A percentile compares a stretch with the other conserved stretches of the same genome.
Evolutionary conservation across 805 yeast species (phyloP).

Genomic region (Candida palmyrensis): DNA sequence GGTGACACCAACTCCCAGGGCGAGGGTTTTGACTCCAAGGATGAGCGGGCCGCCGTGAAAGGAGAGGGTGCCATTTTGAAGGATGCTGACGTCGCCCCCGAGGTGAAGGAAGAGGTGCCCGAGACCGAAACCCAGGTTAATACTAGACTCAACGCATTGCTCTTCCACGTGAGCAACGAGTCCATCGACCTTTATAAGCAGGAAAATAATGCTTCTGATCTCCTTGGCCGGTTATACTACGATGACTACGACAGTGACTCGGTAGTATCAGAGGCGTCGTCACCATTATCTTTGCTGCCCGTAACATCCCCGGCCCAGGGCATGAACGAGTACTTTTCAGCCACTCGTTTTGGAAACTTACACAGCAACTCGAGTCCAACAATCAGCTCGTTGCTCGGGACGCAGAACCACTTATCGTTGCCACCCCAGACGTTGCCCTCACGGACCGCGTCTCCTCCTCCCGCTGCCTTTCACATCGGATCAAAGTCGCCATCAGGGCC

Average conservation of each 20-base stretch:
- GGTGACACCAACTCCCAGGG: background rate
- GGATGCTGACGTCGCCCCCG: conserved; percentile 2
- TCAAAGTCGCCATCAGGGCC: conserved; percentile 4
- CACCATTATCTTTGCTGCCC: conserved; percentile 13
- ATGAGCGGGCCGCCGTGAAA: background rate
- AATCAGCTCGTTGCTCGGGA: background rate
- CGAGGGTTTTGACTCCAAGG: background rate
- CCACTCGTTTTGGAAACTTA: background rate
- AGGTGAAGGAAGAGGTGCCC: conserved; percentile 6
- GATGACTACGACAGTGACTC: conserved; percentile 38
- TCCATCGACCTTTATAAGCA: conserved; percentile 31
- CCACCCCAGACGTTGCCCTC: background rate
- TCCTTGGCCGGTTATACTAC: conserved; percentile 37
- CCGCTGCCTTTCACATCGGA: conserved; percentile 1
- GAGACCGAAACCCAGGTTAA: conserved; percentile 29
- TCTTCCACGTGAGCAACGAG: conserved; percentile 35
- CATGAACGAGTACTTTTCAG: conserved; percentile 1
- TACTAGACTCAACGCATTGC: conserved; percentile 33
- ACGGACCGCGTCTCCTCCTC: background rate
- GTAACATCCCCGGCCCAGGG: conserved; percentile 2
- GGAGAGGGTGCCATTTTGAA: background rate
- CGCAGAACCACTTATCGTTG: background rate
- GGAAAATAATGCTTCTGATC: conserved; percentile 35
- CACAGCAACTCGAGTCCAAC: background rate
- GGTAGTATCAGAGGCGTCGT: conserved; percentile 13